These are phyloP conservation scores for Chlorella sp. DNA, from an alignment of 139 green algal genomes.

Conservation along the genomic window DNA sequence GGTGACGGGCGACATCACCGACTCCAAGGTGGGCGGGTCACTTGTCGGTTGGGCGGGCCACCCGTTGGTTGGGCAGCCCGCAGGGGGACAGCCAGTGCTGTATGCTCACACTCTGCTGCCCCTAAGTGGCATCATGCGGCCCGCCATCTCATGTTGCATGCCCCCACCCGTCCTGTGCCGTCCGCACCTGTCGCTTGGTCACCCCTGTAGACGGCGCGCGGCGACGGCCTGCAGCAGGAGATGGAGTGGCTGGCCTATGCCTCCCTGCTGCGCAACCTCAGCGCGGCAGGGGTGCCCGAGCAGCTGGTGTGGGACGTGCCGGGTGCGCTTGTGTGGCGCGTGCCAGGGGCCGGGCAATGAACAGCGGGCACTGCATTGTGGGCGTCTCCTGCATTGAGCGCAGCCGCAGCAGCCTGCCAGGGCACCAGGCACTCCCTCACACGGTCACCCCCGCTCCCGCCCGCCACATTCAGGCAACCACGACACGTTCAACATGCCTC, in stretches of 20 bases:
- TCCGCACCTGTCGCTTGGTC: not conserved
- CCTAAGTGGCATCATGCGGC: not conserved
- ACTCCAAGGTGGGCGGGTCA: constrained; percentile 56
- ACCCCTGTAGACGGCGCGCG: constrained; percentile 15
- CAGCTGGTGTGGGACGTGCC: not conserved
- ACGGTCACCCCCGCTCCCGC: too few species aligned
- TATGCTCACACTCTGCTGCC: not conserved
- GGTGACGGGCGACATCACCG: constrained; percentile 67
- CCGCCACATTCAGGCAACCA: constrained; percentile 70
- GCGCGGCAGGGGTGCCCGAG: not conserved
- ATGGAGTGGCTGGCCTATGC: constrained; percentile 57
- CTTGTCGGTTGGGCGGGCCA: too few species aligned
- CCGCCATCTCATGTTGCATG: not conserved
- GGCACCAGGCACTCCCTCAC: too few species aligned
- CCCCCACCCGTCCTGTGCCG: not conserved
- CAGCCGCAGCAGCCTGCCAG: too few species aligned
- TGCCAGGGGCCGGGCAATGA: not conserved
- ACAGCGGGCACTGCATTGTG: not conserved
- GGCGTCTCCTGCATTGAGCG: not conserved
- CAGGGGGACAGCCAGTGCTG: not conserved
- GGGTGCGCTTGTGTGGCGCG: not conserved
- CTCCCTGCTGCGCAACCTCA: constrained; percentile 29
- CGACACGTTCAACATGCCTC: constrained; percentile 69
- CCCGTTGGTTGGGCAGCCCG: not conserved
- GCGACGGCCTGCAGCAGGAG: constrained; percentile 47